Evolutionary conservation across 169 alveolate genomes (phyloP).

Genomic region (Theileria luwenshuni): DNA sequence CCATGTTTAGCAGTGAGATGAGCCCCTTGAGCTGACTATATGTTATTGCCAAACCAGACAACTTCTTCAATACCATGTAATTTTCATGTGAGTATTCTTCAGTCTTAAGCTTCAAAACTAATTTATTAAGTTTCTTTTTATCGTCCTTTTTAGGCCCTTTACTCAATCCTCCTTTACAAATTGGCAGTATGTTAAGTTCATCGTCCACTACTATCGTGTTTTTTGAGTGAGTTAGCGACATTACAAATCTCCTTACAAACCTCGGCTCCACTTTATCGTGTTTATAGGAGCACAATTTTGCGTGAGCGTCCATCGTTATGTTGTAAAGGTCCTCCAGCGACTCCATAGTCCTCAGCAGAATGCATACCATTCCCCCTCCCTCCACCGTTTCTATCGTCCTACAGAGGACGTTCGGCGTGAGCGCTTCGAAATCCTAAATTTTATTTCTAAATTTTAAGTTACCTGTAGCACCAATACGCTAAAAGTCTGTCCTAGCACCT

Average conservation of each 20-base stretch:
- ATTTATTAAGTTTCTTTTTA: slow-evolving; percentile 42
- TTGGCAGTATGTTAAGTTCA: slow-evolving; percentile 97
- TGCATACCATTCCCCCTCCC: slow-evolving; percentile 96
- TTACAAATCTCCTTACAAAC: slow-evolving; percentile 92
- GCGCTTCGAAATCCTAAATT: slow-evolving; percentile 94
- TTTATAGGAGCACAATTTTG: slow-evolving; percentile 87
- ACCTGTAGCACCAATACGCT: slow-evolving; percentile 93
- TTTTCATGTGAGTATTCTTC: slow-evolving; percentile 51
- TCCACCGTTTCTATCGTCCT: slow-evolving; percentile 98
- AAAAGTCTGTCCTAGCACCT: slow-evolving; percentile 94
- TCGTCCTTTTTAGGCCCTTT: slow-evolving; percentile 21
- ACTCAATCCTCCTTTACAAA: slow-evolving; percentile 72
- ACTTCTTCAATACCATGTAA: slow-evolving; percentile 44
- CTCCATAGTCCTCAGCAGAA: slow-evolving; percentile 88
- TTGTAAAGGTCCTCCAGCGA: slow-evolving; percentile 80
- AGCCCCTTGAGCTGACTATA: slow-evolving; percentile 63
- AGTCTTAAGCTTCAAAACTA: slow-evolving; percentile 18
- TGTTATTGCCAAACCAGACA: slow-evolving; percentile 55
- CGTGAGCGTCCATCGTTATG: slow-evolving; percentile 96
- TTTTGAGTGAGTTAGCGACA: slow-evolving; percentile 79
- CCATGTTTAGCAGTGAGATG: slow-evolving; percentile 27
- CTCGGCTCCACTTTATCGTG: slow-evolving; percentile 89
- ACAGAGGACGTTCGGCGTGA: slow-evolving; percentile 99
- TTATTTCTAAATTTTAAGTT: neutral
- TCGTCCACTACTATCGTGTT: slow-evolving; percentile 97